Conservation (phyloP, 2,329 filamentous ascomycete species). For the Aspergillus ustus region DNA sequence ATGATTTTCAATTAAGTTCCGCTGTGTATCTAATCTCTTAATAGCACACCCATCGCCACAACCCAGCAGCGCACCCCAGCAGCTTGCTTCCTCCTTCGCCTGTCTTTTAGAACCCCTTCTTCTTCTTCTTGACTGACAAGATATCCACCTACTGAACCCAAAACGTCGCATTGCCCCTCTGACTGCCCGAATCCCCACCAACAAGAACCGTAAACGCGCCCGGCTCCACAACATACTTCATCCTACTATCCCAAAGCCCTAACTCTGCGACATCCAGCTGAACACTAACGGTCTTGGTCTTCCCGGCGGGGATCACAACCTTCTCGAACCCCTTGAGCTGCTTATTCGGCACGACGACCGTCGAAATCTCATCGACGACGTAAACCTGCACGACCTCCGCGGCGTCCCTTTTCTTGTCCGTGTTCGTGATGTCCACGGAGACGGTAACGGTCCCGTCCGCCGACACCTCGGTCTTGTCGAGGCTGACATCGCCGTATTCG, state of each 20-base stretch:
- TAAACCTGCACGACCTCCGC: conserved; percentile 73
- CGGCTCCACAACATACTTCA: conserved; percentile 75
- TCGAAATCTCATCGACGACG: conserved; percentile 65
- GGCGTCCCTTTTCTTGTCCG: conserved; percentile 56
- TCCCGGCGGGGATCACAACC: conserved; percentile 63
- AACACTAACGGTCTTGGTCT: conserved; percentile 60
- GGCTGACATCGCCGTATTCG: conserved; percentile 49
- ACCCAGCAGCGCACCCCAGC: background rate
- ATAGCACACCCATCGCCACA: background rate
- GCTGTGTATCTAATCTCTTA: background rate
- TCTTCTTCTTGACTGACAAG: background rate
- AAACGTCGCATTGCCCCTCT: conserved; percentile 39
- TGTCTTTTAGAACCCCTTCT: too few species aligned
- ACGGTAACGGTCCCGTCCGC: conserved; percentile 61
- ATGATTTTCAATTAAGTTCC: background rate
- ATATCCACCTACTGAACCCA: conserved; percentile 27
- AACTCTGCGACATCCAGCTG: conserved; percentile 56
- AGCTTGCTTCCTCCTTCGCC: background rate
- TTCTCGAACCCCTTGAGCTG: conserved; percentile 71
- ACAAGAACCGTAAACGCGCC: conserved; percentile 68
- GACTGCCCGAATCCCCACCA: conserved; percentile 55
- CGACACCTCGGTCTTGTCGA: conserved; percentile 54
- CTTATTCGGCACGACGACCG: conserved; percentile 67
- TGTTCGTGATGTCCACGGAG: conserved; percentile 66
- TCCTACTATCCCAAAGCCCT: conserved; percentile 61